Base-by-base conservation (phyloP, 805 yeast species). In the Saturnispora dispora region DNA sequence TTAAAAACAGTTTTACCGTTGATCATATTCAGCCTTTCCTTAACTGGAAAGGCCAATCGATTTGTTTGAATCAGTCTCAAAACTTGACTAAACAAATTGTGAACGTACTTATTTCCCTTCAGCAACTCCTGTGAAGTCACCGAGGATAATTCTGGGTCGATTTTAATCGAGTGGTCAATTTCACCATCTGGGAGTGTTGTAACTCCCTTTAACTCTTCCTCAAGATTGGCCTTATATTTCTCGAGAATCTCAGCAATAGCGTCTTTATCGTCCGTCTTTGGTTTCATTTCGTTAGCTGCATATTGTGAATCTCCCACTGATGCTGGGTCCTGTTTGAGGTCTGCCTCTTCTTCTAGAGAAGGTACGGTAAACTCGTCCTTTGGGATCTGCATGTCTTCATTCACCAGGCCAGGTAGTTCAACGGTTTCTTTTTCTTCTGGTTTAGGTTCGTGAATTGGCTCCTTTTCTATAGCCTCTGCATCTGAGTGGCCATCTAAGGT, bases 31-130 rank as follows among this genome's bases (percentile, higher is more conserved):
- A 57, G 53, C 56, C 70, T 58, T 53, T 63, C 65, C 23, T 55
- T 58, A n/a, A 66, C 53, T 4, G 70, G 70, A 46, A 54, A 64
- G 17, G 63, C 59, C 43, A 64, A 52, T 47, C 58, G 58, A 46
- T 66, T 66, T 35, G 59, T 59, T 45, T 55, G 55, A 61, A 65
- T 62, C 28, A 64, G 45, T 50, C 64, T 60, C 39, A 65, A 57
- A n/a, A 64, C 55, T 42, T 61, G 61, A 10, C 53, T 56, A 49
- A 65, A 65, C 42, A 60, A 64, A 44, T 57, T 55, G 50, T 63
- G 67, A 49, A 61, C 57, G n/a, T 62, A 58, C 18, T 55, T 52
- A 52, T 62, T 65, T 23, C 67, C 67, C 41, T 59, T 57, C 9
- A 57, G 44, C 17, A 62, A 56, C 33, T 63, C 60, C 20, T 55